These are phyloP conservation scores for Brettanomyces custersianus DNA, from an alignment of 805 yeast genomes.

Conservation along the genomic window DNA sequence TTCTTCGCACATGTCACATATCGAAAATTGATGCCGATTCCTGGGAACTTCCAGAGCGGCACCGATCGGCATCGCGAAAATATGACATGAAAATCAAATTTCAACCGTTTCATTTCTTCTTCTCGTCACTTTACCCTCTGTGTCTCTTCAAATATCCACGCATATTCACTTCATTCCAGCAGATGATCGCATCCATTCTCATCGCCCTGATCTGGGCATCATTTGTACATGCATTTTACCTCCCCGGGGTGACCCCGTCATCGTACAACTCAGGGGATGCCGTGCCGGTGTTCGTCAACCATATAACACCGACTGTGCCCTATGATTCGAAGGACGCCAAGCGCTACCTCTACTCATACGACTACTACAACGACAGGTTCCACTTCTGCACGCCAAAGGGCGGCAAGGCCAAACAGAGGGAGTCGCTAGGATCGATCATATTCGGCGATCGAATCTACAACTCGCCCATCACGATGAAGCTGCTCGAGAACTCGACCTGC, in stretches of 20 bases:
- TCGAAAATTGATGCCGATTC: too few relatives aligned
- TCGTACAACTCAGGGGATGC: constrained; percentile 66
- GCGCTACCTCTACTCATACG: constrained; percentile 63
- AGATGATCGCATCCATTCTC: not conserved
- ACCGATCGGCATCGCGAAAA: too few relatives aligned
- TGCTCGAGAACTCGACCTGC: constrained; percentile 70
- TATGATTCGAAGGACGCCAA: constrained; percentile 34
- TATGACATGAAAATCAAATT: not conserved
- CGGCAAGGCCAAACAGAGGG: constrained; percentile 67
- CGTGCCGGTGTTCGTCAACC: constrained; percentile 79
- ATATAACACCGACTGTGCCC: constrained; percentile 68
- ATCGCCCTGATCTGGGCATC: not conserved
- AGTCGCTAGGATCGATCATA: constrained; percentile 83
- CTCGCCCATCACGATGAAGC: constrained; percentile 76
- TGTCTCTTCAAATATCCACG: not conserved
- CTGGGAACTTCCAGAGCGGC: too few relatives aligned
- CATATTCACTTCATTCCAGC: not conserved
- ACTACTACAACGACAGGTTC: constrained; percentile 75
- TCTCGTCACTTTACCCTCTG: not conserved
- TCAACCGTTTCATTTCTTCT: not conserved
- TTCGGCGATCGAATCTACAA: constrained; percentile 94
- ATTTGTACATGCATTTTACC: constrained; percentile 43
- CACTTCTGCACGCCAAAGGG: constrained; percentile 74
- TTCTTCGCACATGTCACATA: too few relatives aligned
- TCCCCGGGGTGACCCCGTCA: constrained; percentile 96